Conservation (phyloP, 1,284 basidiomycete species). For the Ceratobasidium sp. region DNA sequence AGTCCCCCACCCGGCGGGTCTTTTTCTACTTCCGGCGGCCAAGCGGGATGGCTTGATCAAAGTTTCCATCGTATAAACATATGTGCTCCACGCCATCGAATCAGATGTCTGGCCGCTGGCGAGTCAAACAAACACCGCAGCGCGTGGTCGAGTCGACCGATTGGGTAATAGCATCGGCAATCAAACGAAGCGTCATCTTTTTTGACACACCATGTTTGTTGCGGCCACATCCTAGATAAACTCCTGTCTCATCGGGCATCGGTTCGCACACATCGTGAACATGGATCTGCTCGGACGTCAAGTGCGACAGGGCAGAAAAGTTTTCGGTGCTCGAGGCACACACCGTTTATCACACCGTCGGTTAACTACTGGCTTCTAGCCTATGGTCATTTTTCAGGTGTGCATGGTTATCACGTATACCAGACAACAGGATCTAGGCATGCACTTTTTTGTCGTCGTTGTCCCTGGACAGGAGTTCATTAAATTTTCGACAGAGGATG, state of each 20-base stretch:
- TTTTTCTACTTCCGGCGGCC: background rate
- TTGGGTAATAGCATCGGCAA: background rate
- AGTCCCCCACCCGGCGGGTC: background rate
- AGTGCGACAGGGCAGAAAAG: background rate
- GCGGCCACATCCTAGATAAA: background rate
- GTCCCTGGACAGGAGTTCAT: background rate
- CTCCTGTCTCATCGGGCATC: background rate
- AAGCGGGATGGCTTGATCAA: background rate
- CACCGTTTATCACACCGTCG: background rate
- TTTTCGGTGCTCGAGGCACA: background rate
- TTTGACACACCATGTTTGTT: background rate
- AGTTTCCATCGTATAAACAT: background rate
- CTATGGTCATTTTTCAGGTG: background rate
- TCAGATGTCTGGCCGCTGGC: background rate
- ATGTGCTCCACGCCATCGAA: background rate
- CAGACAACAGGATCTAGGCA: background rate
- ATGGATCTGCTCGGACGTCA: too few relatives aligned
- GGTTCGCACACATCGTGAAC: too few relatives aligned
- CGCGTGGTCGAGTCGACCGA: background rate
- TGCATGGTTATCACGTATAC: background rate
- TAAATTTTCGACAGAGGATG: too few relatives aligned
- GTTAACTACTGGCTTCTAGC: background rate
- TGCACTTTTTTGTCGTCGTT: background rate
- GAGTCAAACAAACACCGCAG: background rate
- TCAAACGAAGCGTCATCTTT: slow-evolving; percentile 1